Percentiles rank a stretch among this genome's conserved stretches.
These are phyloP conservation scores for Trapa incisa DNA, from an alignment of 345 rosid genomes.

Conservation along the genomic window DNA sequence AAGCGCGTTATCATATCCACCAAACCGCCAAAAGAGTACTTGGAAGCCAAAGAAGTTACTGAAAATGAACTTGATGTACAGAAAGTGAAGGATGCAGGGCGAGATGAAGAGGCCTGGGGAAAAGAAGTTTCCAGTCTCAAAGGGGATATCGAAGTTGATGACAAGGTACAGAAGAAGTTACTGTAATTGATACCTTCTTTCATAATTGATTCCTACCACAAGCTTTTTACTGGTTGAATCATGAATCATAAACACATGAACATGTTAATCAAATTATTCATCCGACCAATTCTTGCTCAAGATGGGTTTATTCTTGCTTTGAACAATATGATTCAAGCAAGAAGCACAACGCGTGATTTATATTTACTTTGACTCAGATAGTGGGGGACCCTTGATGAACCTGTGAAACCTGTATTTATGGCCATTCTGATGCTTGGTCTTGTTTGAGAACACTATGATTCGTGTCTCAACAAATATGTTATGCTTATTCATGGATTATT, in stretches of 20 bases:
- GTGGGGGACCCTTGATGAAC: too few species aligned
- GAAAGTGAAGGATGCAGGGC: slow-evolving; percentile 25
- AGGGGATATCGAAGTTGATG: slow-evolving; percentile 9
- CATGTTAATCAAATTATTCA: background rate
- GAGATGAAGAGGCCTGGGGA: slow-evolving; percentile 67
- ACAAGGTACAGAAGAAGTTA: slow-evolving; percentile 27
- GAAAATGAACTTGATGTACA: slow-evolving; percentile 27
- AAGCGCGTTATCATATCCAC: slow-evolving; percentile 70
- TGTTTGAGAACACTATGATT: background rate
- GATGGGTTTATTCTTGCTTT: background rate
- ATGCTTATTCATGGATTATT: background rate
- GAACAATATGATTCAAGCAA: background rate
- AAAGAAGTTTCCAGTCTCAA: slow-evolving; percentile 49
- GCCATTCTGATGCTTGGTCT: background rate
- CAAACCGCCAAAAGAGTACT: slow-evolving; percentile 86
- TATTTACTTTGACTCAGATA: too few species aligned
- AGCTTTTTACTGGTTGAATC: background rate
- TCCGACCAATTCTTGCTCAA: background rate
- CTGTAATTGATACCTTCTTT: background rate
- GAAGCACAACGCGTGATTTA: too few species aligned
- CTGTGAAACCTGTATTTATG: background rate
- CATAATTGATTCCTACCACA: background rate
- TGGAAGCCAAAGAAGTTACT: slow-evolving; percentile 24
- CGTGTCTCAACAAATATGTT: background rate
- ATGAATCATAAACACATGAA: background rate